Evolutionary conservation across 202 grass and related monocot species (phyloP).

Genomic region (Musa balbisiana): DNA sequence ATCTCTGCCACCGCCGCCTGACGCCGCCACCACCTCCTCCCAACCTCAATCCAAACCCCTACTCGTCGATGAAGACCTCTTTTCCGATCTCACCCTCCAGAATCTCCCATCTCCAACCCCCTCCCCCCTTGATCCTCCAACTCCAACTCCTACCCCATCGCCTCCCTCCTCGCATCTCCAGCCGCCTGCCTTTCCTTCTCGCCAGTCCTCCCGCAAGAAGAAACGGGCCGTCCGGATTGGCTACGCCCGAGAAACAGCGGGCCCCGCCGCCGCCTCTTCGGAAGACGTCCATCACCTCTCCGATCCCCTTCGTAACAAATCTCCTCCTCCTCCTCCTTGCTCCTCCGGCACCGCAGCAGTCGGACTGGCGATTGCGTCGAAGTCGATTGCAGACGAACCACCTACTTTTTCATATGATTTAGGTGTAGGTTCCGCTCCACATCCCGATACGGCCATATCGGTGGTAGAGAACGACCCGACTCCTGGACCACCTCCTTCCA

Average conservation of each 20-base stretch:
- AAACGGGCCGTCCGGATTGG: constrained; percentile 84
- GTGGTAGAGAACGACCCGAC: constrained; percentile 4
- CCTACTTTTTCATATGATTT: constrained; percentile 1
- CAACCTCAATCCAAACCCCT: constrained; percentile 7
- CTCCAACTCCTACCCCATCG: not conserved
- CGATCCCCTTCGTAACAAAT: not conserved
- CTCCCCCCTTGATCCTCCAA: constrained; percentile 3
- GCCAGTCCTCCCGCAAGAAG: constrained; percentile 71
- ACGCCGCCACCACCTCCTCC: not conserved
- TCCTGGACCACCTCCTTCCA: not conserved
- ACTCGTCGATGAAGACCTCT: constrained; percentile 77
- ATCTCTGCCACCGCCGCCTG: not conserved
- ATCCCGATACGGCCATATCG: not conserved
- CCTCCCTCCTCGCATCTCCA: not conserved
- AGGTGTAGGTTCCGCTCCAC: constrained; percentile 10
- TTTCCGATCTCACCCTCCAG: constrained; percentile 93
- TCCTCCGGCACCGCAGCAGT: not conserved
- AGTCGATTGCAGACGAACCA: not conserved
- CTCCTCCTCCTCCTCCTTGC: not conserved
- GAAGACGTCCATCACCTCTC: constrained; percentile 19
- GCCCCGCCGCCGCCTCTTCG: not conserved
- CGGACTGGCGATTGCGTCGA: not conserved
- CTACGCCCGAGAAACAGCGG: constrained; percentile 48
- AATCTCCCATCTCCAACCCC: constrained; percentile 11
- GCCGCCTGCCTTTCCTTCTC: constrained; percentile 23